These are phyloP conservation scores for Hyphopichia fennica DNA, from an alignment of 1,139 yeast genomes.

Conservation along the genomic window DNA sequence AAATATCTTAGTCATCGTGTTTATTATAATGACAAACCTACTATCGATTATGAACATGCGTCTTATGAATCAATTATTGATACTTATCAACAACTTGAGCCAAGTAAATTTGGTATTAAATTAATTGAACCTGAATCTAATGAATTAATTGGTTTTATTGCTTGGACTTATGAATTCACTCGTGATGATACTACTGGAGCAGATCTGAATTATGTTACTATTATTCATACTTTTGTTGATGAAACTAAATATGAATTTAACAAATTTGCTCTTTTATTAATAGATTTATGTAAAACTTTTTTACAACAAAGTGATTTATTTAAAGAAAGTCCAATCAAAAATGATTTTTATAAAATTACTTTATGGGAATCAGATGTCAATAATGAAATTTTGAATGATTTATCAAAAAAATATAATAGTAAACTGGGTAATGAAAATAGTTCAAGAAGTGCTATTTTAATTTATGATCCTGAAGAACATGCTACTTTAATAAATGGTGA, in stretches of 20 bases:
- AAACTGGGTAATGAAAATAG: conserved; percentile 29
- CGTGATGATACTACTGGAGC: conserved; percentile 3
- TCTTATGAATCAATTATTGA: conserved; percentile 24
- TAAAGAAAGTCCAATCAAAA: conserved; percentile 8
- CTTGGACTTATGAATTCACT: conserved; percentile 46
- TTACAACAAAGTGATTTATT: conserved; percentile 11
- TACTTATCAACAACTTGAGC: conserved; percentile 22
- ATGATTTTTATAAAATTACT: conserved; percentile 16
- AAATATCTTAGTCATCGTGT: conserved; percentile 36
- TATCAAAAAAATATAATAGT: conserved; percentile 13
- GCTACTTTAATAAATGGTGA: conserved; percentile 22
- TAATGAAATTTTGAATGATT: conserved; percentile 10
- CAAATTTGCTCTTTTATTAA: conserved; percentile 18
- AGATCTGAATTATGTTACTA: conserved; percentile 24
- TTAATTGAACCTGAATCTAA: conserved; percentile 13
- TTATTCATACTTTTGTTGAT: conserved; percentile 26
- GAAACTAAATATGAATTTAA: conserved; percentile 19
- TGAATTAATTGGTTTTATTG: conserved; percentile 28
- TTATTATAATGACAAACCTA: conserved; percentile 9
- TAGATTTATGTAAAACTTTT: conserved; percentile 23
- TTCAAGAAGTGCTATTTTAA: conserved; percentile 38
- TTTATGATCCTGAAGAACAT: conserved; percentile 25
- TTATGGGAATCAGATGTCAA: conserved; percentile 41
- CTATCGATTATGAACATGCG: conserved; percentile 23
- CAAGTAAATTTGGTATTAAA: conserved; percentile 34